phyloP scores from a whole-genome alignment of 345 rosid species.

The Geranium brycei region DNA sequence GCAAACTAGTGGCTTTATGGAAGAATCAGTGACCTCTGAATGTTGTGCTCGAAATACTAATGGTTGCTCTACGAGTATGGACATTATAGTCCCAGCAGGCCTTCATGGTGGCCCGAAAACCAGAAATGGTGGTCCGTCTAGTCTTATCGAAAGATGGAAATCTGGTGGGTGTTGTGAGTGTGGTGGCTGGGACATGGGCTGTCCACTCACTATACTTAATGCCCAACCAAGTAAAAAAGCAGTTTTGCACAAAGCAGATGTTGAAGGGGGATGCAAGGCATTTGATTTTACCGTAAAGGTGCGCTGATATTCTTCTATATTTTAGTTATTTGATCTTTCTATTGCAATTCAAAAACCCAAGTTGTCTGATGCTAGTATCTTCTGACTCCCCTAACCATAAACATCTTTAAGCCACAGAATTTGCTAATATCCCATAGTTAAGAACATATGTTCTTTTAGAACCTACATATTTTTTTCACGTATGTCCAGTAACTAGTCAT shows the following conservation, averaged over 20 bases:
- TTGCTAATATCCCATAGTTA: neutral
- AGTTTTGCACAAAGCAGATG: conserved; percentile 12
- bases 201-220: conserved; percentile 48
- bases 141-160: conserved; percentile 74
- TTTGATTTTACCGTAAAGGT: conserved; percentile 60
- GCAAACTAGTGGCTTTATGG: conserved; percentile 17
- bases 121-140: conserved; percentile 53
- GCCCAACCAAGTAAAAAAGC: conserved; percentile 30
- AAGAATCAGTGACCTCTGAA: conserved; percentile 15
- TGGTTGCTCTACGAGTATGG: conserved; percentile 41
- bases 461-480: neutral
- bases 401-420: no score
- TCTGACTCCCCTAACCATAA: no score
- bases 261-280: conserved; percentile 45
- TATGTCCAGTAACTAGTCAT: neutral
- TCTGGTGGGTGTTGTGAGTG: conserved; percentile 88
- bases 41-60: conserved; percentile 13
- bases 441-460: neutral
- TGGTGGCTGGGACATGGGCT: conserved; percentile 96
- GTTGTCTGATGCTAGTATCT: neutral
- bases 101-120: conserved; percentile 78
- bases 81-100: conserved; percentile 71
- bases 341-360: neutral
- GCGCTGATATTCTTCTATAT: conserved; percentile 3
- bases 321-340: neutral